A percentile compares a stretch with the other conserved stretches of the same genome.
These are phyloP conservation scores for Blastobotrys muscicola DNA, from an alignment of 805 yeast species.

Conservation along the genomic window DNA sequence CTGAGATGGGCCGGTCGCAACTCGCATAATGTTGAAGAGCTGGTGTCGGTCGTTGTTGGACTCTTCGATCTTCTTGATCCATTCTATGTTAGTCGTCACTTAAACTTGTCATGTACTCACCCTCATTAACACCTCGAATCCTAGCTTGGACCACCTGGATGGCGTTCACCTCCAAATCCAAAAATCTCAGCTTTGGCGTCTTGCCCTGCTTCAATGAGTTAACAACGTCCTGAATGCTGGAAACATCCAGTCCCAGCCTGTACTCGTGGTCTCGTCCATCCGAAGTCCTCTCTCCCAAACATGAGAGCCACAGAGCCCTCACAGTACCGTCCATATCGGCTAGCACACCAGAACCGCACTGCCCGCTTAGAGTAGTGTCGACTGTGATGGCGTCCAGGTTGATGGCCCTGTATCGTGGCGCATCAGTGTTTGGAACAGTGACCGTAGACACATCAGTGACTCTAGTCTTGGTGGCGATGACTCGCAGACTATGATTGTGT, in stretches of 20 bases:
- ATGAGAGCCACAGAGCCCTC: constrained; percentile 79
- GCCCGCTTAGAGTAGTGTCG: constrained; percentile 62
- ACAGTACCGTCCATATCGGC: constrained; percentile 71
- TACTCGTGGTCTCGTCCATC: constrained; percentile 53
- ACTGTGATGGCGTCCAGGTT: constrained; percentile 69
- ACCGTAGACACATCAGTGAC: constrained; percentile 70
- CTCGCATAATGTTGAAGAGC: constrained; percentile 60
- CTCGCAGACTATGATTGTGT: constrained; percentile 57
- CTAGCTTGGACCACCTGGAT: constrained; percentile 66
- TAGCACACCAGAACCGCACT: constrained; percentile 71
- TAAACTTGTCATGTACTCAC: background rate
- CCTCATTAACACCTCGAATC: constrained; percentile 77
- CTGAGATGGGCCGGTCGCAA: constrained; percentile 37
- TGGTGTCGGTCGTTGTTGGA: constrained; percentile 58
- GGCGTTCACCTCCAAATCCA: constrained; percentile 72
- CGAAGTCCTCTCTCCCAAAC: constrained; percentile 58
- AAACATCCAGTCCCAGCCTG: constrained; percentile 68
- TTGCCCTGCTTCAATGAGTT: constrained; percentile 39
- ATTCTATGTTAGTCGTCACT: constrained; percentile 26
- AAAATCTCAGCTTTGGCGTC: constrained; percentile 48
- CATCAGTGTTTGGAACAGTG: constrained; percentile 50
- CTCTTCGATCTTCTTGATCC: constrained; percentile 63
- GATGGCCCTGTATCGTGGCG: constrained; percentile 80
- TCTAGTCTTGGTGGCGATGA: constrained; percentile 63
- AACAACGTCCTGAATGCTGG: constrained; percentile 52